phyloP scores from a whole-genome alignment of 73 alveolate genomes.

The Uronychia binucleata region DNA sequence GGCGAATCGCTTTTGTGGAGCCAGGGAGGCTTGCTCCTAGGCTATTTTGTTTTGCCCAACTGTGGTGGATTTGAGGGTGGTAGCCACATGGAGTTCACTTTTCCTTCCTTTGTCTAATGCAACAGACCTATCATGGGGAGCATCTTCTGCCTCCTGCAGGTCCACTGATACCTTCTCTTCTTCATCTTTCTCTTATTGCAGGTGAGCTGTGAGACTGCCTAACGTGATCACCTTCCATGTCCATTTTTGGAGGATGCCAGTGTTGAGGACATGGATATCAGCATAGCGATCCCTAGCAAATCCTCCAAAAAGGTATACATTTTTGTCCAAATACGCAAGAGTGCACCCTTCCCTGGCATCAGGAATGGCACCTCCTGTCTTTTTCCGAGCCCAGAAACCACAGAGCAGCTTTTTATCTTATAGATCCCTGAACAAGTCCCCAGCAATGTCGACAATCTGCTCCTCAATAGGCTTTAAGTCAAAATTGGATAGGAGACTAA shows the following conservation, averaged over 20 bases:
- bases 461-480: not conserved
- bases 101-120: no score
- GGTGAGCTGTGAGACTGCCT: no score
- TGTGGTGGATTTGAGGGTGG: not conserved
- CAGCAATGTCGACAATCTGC: not conserved
- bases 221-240: constrained; percentile 1
- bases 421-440: not conserved
- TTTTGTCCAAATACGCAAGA: constrained; percentile 10
- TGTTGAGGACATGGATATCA: constrained; percentile 9
- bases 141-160: no score
- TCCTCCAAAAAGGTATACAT: constrained; percentile 33
- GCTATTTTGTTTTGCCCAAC: not conserved
- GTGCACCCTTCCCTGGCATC: constrained; percentile 34
- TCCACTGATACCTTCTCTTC: no score
- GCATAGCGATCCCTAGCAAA: constrained; percentile 31
- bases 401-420: not conserved
- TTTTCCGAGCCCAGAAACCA: constrained; percentile 22
- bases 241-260: constrained; percentile 1
- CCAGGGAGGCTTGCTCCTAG: constrained; percentile 18
- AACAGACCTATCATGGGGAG: no score
- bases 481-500: not conserved
- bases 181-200: no score
- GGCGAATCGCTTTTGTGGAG: constrained; percentile 35
- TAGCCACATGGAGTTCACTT: no score
- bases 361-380: constrained; percentile 6